Evolutionary conservation across 208 protist genomes (phyloP).

Genomic region (Leishmania lainsoni): DNA sequence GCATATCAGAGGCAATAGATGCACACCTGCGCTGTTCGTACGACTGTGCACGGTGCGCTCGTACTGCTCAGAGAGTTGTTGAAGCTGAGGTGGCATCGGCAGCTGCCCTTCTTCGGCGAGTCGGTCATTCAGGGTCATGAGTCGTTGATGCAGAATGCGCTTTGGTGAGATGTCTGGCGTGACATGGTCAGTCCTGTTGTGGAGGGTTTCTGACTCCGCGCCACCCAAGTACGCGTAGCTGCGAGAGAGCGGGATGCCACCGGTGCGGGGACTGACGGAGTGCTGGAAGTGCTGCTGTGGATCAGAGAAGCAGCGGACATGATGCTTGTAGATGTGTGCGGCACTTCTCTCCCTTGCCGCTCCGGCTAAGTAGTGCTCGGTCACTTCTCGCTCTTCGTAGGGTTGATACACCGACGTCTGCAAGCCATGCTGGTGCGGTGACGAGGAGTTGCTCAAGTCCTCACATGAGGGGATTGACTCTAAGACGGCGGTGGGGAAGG

Average conservation of each 20-base stretch:
- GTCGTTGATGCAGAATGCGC: slow-evolving; percentile 26
- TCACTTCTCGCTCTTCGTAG: slow-evolving; percentile 10
- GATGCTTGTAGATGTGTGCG: neutral
- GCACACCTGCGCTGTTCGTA: neutral
- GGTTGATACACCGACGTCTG: neutral
- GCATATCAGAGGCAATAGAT: neutral
- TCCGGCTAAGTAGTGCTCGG: neutral
- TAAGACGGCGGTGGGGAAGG: neutral
- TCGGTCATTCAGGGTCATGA: slow-evolving; percentile 50
- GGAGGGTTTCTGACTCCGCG: neutral
- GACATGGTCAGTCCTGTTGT: neutral
- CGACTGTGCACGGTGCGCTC: slow-evolving; percentile 32
- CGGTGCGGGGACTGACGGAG: neutral
- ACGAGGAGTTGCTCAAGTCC: neutral
- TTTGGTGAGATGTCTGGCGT: neutral
- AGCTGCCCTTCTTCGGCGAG: slow-evolving; percentile 38
- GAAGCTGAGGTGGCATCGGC: slow-evolving; percentile 35
- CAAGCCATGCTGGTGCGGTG: slow-evolving; percentile 1
- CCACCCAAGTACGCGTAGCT: neutral
- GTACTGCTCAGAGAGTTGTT: slow-evolving; percentile 42
- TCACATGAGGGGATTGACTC: neutral
- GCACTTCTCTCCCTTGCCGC: neutral
- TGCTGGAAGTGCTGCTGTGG: neutral
- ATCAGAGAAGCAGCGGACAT: neutral
- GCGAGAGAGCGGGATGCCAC: neutral